Evolutionary conservation across 306 rosid species (phyloP).

Genomic region (Pyrus bretschneideri): DNA sequence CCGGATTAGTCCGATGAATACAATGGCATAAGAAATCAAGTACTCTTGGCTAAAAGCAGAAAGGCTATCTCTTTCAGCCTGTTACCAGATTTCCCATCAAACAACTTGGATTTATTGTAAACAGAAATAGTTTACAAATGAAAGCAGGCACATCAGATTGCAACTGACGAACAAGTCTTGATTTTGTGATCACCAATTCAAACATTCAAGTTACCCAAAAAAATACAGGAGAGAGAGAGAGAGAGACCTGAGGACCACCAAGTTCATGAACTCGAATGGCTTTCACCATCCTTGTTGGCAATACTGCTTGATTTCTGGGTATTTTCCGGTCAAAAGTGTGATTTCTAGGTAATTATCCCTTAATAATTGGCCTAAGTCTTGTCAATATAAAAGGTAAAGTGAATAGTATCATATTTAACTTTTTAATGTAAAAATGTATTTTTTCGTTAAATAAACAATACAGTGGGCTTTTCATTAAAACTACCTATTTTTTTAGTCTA

Average conservation of each 20-base stretch:
- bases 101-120: neutral
- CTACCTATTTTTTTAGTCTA: no score
- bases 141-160: neutral
- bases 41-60: no score
- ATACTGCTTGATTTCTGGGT: neutral
- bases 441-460: no score
- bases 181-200: neutral
- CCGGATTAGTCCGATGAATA: no score
- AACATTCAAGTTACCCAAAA: neutral
- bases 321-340: constrained; percentile 6
- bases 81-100: no score
- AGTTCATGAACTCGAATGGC: constrained; percentile 63
- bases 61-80: no score
- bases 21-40: no score
- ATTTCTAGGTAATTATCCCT: constrained; percentile 18
- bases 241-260: constrained; percentile 66
- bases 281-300: constrained; percentile 45
- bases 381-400: no score
- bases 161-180: neutral
- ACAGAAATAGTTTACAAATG: neutral
- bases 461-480: no score
- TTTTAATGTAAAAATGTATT: no score
- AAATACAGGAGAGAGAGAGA: neutral
- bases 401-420: no score
- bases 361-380: no score